Evolutionary conservation across 768 basidiomycete genomes (phyloP), one percentile per base, ranked within the genome.

Genomic region (Tulasnella sp.): DNA sequence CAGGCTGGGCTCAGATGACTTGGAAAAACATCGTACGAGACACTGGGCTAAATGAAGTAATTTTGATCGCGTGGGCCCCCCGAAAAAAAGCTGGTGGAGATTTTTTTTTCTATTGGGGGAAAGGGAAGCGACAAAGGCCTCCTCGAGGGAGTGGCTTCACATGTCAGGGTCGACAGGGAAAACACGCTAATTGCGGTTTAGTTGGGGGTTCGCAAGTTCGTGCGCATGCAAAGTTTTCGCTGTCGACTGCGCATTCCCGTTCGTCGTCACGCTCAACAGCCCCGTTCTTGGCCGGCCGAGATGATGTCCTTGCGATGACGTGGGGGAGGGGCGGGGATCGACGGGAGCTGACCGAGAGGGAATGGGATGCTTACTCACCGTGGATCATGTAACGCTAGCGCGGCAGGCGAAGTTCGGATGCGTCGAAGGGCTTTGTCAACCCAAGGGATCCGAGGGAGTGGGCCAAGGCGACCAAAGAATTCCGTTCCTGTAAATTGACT

Each of bases 401-500:
- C 55, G 55, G n/a, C n/a, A 57, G 61, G 61, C 61, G 61, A 67
- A 29, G 61, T 67, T 67, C 61, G 61, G 61, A 44, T 29, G 61
- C 51, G 32, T 67, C 29, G 29, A 35, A 35, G 32, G 32, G 61
- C 61, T 67, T 67, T 67, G 61, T 67, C 61, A 32, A 35, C 61
- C 55, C 40, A 40, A 40, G 61, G 3, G 51, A 67, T 13, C 61
- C 61, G 61, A 67, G 61, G 29, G 16, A 67, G 29, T 13, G 61
- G 61, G 29, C 32, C 29, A 67, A 67, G 61, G 61, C 61, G 61
- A 67, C 61, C 7, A 35, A 26, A 67, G 61, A 67, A 67, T 35
- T 35, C 61, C 61, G 61, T 51, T 51, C 51, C 61, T 29, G 11
- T 67, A 67, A 67, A 67, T 67, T 67, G 61, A 67, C 61, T 67